A percentile compares a stretch with the other conserved stretches of the same genome.
Evolutionary conservation across 805 yeast genomes (phyloP).

Genomic region (Priceomyces haplophilus): DNA sequence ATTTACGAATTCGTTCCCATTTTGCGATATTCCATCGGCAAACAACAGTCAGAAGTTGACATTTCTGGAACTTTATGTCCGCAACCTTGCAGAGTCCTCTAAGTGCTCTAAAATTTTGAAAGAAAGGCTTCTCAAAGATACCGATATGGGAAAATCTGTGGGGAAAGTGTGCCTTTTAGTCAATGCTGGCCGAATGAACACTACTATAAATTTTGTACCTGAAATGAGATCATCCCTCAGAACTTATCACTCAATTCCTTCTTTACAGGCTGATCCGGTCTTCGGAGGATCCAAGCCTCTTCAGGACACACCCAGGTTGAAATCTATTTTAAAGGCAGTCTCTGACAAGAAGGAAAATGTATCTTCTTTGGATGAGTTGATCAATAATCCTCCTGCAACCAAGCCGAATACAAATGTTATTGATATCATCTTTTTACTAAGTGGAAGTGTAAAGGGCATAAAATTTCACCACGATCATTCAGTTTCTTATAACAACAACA

Average conservation of each 20-base stretch:
- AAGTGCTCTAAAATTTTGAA: constrained; percentile 81
- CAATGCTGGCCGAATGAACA: constrained; percentile 89
- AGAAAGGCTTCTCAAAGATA: constrained; percentile 67
- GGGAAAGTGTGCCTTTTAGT: constrained; percentile 83
- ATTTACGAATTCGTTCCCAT: constrained; percentile 62
- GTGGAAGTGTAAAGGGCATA: constrained; percentile 58
- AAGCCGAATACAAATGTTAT: constrained; percentile 60
- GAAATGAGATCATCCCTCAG: constrained; percentile 93
- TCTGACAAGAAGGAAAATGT: constrained; percentile 65
- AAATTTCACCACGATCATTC: constrained; percentile 30
- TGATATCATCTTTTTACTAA: constrained; percentile 69
- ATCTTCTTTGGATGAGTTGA: constrained; percentile 46
- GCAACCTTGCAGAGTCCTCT: constrained; percentile 76
- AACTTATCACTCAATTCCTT: constrained; percentile 91
- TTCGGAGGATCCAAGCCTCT: constrained; percentile 58
- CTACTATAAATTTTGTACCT: constrained; percentile 90
- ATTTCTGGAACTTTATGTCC: constrained; percentile 78
- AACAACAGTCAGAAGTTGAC: constrained; percentile 51
- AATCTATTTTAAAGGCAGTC: constrained; percentile 83
- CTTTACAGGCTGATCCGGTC: constrained; percentile 68
- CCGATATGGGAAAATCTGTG: constrained; percentile 62
- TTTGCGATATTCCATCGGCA: constrained; percentile 35
- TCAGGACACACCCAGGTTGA: constrained; percentile 92
- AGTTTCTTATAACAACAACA: constrained; percentile 16
- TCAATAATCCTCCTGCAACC: constrained; percentile 24